Evolutionary conservation across 306 rosid species (phyloP).

Genomic region (Corylus avellana): DNA sequence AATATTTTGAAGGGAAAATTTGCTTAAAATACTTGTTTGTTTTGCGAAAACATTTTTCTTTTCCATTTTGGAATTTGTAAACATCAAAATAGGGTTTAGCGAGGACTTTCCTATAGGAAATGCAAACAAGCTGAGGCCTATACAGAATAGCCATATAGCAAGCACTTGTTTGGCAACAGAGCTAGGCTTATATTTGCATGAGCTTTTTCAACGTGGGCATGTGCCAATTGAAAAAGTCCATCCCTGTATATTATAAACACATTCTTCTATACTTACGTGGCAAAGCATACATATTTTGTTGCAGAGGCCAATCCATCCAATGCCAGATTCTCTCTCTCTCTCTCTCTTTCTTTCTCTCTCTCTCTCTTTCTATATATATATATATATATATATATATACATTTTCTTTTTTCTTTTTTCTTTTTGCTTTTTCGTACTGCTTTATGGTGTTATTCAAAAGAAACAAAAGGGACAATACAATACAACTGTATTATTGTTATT

Average conservation of each 20-base stretch:
- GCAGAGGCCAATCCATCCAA: conserved; percentile 26
- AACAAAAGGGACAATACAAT: conserved; percentile 34
- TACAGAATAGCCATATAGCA: neutral
- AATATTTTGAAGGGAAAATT: too few relatives aligned
- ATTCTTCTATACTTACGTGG: neutral
- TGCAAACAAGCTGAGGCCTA: neutral
- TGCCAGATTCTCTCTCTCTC: neutral
- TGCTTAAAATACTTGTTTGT: too few relatives aligned
- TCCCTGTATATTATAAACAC: neutral
- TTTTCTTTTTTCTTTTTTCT: conserved; percentile 6
- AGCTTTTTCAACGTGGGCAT: neutral
- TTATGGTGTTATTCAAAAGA: conserved; percentile 39
- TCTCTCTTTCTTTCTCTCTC: too few relatives aligned
- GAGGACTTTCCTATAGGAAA: neutral
- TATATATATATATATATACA: too few relatives aligned
- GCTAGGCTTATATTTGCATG: neutral
- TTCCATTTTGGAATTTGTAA: too few relatives aligned
- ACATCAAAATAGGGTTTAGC: neutral
- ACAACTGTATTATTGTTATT: conserved; percentile 33
- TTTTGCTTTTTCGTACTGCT: conserved; percentile 36
- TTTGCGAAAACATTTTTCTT: too few relatives aligned
- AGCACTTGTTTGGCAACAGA: neutral
- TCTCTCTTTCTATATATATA: too few relatives aligned
- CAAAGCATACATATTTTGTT: conserved; percentile 20
- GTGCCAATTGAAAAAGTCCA: too few relatives aligned